phyloP scores from a whole-genome alignment of 1,284 basidiomycete genomes.

The Apiotrichum domesticum region DNA sequence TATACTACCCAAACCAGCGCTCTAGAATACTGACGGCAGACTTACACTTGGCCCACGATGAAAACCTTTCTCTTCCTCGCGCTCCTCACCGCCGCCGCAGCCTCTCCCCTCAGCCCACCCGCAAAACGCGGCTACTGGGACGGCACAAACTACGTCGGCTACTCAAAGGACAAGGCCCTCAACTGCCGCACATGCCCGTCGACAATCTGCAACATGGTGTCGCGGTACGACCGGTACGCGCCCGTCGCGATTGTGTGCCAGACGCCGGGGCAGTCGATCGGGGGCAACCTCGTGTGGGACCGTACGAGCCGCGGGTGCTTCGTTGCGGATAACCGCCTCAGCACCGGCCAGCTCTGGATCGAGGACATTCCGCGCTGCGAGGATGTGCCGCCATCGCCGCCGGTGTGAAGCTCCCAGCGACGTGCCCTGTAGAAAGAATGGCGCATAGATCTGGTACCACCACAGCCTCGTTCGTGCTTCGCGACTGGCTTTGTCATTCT shows the following conservation, averaged over 20 bases:
- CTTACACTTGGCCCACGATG: too few relatives aligned
- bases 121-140: neutral
- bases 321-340: slow-evolving; percentile 7
- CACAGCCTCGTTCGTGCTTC: too few relatives aligned
- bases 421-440: too few relatives aligned
- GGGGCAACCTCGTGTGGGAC: slow-evolving; percentile 6
- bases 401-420: too few relatives aligned
- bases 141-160: neutral
- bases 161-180: slow-evolving; percentile 3
- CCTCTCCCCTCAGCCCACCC: too few relatives aligned
- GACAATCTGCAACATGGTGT: neutral
- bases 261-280: slow-evolving; percentile 2
- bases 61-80: too few relatives aligned
- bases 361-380: neutral
- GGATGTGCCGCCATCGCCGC: neutral
- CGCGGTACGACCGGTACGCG: neutral
- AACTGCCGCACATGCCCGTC: slow-evolving; percentile 8
- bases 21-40: too few relatives aligned
- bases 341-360: neutral
- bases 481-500: too few relatives aligned
- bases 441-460: too few relatives aligned
- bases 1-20: too few relatives aligned
- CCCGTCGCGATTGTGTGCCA: slow-evolving; percentile 6
- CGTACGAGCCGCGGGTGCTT: slow-evolving; percentile 11
- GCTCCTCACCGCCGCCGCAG: too few relatives aligned